Evolutionary conservation across 139 green algal species (phyloP).

Genomic region (Chlamydomonas schloesseri): DNA sequence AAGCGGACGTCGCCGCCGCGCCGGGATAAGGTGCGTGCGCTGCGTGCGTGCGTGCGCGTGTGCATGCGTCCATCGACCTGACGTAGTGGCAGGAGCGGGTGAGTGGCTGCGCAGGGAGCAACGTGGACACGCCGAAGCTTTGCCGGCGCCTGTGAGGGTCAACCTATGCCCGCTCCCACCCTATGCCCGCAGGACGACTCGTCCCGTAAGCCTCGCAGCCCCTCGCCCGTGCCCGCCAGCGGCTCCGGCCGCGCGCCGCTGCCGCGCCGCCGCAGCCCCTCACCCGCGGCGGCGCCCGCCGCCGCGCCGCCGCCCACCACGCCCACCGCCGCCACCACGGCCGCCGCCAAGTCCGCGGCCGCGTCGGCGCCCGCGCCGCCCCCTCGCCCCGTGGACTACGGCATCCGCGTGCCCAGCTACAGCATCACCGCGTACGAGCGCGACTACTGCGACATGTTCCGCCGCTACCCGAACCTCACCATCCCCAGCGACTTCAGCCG

Average conservation of each 20-base stretch:
- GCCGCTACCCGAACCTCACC: slow-evolving; percentile 63
- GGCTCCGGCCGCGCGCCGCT: slow-evolving; percentile 9
- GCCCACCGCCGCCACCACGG: neutral
- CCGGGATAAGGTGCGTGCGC: slow-evolving; percentile 3
- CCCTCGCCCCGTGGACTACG: slow-evolving; percentile 9
- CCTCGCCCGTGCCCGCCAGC: neutral
- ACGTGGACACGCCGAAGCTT: no score
- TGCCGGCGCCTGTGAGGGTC: no score
- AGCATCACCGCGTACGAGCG: slow-evolving; percentile 48
- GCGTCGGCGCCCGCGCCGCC: neutral
- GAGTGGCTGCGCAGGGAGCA: no score
- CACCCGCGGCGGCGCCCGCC: neutral
- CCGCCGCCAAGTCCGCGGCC: neutral
- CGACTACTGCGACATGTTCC: slow-evolving; percentile 62
- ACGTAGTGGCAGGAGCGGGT: no score
- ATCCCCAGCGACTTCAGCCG: slow-evolving; percentile 66
- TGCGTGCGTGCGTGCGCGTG: no score
- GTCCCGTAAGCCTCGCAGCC: slow-evolving; percentile 3
- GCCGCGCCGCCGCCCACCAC: neutral
- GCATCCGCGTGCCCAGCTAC: slow-evolving; percentile 47
- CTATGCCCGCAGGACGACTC: slow-evolving; percentile 26
- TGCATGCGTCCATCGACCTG: no score
- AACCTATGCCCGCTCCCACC: no score
- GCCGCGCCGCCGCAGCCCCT: slow-evolving; percentile 7
- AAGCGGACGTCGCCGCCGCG: neutral